Percentiles rank a stretch among this genome's conserved stretches.
phyloP scores from a whole-genome alignment of 192 early-diverging fungal genomes.

The Ambispora gerdemannii region DNA sequence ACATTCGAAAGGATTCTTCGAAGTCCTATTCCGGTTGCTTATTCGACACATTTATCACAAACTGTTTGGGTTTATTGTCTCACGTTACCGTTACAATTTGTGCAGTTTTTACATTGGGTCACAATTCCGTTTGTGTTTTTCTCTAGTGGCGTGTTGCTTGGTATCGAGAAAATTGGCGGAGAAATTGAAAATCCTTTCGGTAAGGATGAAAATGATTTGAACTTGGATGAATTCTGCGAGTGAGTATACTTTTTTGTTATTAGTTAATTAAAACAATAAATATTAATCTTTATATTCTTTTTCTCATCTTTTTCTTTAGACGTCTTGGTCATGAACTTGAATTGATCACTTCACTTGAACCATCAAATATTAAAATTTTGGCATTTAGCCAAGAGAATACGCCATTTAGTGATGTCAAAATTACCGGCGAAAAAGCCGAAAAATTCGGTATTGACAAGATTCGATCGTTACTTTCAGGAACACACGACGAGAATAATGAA shows the following conservation, averaged over 20 bases:
- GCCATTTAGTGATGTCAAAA: neutral
- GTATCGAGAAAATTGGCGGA: constrained; percentile 79
- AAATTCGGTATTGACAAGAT: neutral
- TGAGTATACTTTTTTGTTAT: constrained; percentile 26
- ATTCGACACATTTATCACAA: constrained; percentile 87
- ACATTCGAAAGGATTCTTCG: constrained; percentile 79
- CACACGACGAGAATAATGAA: too few species aligned
- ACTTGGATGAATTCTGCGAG: constrained; percentile 56
- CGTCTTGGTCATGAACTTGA: constrained; percentile 18
- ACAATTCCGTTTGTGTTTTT: constrained; percentile 70
- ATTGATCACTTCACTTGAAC: constrained; percentile 18
- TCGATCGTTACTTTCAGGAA: neutral
- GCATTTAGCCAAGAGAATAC: neutral
- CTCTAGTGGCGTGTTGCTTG: constrained; percentile 71
- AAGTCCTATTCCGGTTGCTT: constrained; percentile 86
- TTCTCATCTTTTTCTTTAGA: too few species aligned
- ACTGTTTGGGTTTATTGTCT: constrained; percentile 72
- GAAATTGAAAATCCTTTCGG: constrained; percentile 96
- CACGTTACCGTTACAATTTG: constrained; percentile 79
- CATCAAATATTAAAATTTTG: neutral
- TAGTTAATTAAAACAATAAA: too few species aligned
- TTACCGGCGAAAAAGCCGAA: neutral
- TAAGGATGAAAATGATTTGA: constrained; percentile 72
- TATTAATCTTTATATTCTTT: too few species aligned
- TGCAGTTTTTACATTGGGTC: constrained; percentile 44